phyloP scores from a whole-genome alignment of 2,329 filamentous ascomycete species.

The Arthrinium phaeospermum region DNA sequence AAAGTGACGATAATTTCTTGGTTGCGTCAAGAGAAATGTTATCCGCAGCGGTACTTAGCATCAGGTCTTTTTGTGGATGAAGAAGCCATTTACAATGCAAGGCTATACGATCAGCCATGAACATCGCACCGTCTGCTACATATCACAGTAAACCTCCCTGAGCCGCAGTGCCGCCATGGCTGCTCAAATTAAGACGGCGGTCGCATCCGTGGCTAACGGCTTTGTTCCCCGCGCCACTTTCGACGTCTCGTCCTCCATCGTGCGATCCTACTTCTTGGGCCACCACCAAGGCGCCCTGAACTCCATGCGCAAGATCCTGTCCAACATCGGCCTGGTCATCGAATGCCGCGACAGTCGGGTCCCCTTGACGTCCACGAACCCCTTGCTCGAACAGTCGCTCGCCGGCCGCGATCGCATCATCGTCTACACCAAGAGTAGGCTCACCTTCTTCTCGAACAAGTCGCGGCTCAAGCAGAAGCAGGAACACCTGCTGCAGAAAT shows the following conservation, averaged over 20 bases:
- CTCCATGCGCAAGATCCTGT: conserved; percentile 82
- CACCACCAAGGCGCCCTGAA: conserved; percentile 84
- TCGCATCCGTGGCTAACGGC: conserved; percentile 53
- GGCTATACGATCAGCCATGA: background rate
- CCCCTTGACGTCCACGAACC: conserved; percentile 88
- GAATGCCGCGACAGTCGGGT: conserved; percentile 95
- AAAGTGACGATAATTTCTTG: background rate
- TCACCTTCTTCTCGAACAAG: conserved; percentile 52
- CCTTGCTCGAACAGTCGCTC: conserved; percentile 80
- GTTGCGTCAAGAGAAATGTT: background rate
- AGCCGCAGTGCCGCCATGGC: background rate
- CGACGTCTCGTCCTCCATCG: conserved; percentile 73
- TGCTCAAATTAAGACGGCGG: background rate
- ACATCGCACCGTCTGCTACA: background rate
- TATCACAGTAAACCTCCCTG: background rate
- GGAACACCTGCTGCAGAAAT: conserved; percentile 26
- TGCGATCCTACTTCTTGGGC: conserved; percentile 91
- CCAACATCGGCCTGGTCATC: conserved; percentile 83
- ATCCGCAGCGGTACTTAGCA: background rate
- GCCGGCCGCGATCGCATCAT: conserved; percentile 76
- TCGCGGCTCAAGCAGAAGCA: conserved; percentile 32
- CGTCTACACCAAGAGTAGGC: conserved; percentile 89
- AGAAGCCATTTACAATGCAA: background rate
- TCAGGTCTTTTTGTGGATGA: no score
- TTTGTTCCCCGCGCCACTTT: conserved; percentile 81